Evolutionary conservation across 257 asterid species (phyloP).

Genomic region (Eustoma russellianum): DNA sequence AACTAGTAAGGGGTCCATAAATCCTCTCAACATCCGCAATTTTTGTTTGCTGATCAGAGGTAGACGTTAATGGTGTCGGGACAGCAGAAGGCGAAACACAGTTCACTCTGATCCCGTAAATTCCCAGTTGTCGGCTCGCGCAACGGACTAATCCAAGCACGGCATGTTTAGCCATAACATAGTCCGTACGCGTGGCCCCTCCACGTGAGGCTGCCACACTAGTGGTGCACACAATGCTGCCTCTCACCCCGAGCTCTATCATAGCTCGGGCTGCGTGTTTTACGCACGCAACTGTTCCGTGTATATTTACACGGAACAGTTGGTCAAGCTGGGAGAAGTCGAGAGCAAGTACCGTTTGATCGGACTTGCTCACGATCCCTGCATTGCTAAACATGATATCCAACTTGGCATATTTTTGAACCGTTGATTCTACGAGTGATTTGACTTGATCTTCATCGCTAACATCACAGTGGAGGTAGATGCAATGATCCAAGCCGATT

Average conservation of each 20-base stretch:
- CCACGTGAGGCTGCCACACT: conserved; percentile 11
- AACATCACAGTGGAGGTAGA: conserved; percentile 17
- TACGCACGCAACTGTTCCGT: conserved; percentile 12
- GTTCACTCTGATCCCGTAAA: conserved; percentile 21
- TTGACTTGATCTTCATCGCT: conserved; percentile 15
- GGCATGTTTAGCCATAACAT: conserved; percentile 22
- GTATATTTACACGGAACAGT: conserved; percentile 1
- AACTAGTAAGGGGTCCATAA: conserved; percentile 3
- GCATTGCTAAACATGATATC: conserved; percentile 28
- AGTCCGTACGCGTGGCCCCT: neutral
- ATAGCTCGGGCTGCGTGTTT: conserved; percentile 17
- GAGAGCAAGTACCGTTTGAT: conserved; percentile 8
- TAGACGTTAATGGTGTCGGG: conserved; percentile 4
- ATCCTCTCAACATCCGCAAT: conserved; percentile 3
- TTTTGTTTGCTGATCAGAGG: neutral
- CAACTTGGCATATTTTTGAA: conserved; percentile 8
- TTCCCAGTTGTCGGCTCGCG: conserved; percentile 15
- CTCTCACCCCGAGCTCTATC: conserved; percentile 12
- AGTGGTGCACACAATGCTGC: conserved; percentile 15
- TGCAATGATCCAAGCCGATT: conserved; percentile 10
- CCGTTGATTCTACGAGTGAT: conserved; percentile 12
- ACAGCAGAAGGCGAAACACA: conserved; percentile 16
- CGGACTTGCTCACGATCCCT: conserved; percentile 1
- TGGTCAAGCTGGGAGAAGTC: conserved; percentile 3
- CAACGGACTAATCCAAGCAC: conserved; percentile 19